Percentiles rank a stretch among this genome's conserved stretches.
These are phyloP conservation scores for Primulina huaijiensis DNA, from an alignment of 257 asterid species.

Conservation along the genomic window DNA sequence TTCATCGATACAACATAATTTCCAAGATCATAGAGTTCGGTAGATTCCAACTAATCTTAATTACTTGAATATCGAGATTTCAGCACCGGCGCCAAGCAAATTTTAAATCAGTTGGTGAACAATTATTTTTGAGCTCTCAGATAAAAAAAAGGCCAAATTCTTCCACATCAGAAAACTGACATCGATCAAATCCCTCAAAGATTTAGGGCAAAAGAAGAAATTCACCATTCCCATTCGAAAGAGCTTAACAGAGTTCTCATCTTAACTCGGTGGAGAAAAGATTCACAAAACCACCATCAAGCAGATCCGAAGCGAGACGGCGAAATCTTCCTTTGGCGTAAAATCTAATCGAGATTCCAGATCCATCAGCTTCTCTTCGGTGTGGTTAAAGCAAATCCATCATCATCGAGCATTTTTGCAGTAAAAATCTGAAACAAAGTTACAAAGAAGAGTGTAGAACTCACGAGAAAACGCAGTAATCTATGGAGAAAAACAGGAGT, in stretches of 20 bases:
- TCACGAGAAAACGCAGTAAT: constrained; percentile 72
- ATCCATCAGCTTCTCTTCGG: constrained; percentile 43
- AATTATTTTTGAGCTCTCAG: constrained; percentile 35
- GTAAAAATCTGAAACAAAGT: not conserved
- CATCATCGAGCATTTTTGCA: constrained; percentile 58
- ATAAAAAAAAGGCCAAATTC: constrained; percentile 41
- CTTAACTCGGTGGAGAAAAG: constrained; percentile 38
- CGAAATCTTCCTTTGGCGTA: constrained; percentile 27
- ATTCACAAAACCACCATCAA: constrained; percentile 41
- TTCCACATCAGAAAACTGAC: constrained; percentile 46
- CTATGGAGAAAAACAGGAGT: constrained; percentile 34
- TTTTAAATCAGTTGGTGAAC: too few species aligned
- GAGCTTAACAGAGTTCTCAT: constrained; percentile 33
- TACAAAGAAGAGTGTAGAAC: constrained; percentile 33
- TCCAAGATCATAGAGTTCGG: too few species aligned
- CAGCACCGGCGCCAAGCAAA: too few species aligned
- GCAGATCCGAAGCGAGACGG: constrained; percentile 19
- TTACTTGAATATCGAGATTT: too few species aligned
- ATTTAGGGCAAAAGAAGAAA: constrained; percentile 25
- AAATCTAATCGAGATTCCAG: constrained; percentile 33
- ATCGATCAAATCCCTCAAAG: constrained; percentile 27
- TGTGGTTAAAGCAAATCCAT: constrained; percentile 84
- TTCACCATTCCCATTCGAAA: constrained; percentile 21
- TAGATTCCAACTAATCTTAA: too few species aligned
- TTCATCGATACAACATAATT: too few species aligned